A percentile compares a stretch with the other conserved stretches of the same genome.
Evolutionary conservation across 1,284 basidiomycete species (phyloP).

Genomic region (Cryptococcus jaspeensis): DNA sequence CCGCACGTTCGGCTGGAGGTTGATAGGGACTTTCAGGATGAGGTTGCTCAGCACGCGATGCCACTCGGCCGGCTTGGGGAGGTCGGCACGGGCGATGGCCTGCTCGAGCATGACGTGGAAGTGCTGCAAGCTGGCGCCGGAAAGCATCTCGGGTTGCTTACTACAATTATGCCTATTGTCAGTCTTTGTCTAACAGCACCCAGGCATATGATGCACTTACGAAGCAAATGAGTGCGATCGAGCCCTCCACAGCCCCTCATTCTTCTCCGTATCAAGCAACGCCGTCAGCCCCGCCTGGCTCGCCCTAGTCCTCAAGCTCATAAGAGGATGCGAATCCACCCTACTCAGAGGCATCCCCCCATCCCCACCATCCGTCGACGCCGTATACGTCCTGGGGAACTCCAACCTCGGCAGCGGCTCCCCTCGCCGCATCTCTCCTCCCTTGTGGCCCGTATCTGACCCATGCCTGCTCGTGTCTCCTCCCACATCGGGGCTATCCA

Average conservation of each 20-base stretch:
- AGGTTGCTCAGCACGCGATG: slow-evolving; percentile 76
- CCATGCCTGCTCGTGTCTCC: not conserved
- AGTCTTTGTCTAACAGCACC: slow-evolving; percentile 4
- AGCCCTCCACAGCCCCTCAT: slow-evolving; percentile 47
- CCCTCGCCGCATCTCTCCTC: not conserved
- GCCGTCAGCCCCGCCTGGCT: slow-evolving; percentile 44
- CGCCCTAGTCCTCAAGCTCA: slow-evolving; percentile 36
- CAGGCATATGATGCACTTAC: slow-evolving; percentile 14
- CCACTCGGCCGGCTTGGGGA: slow-evolving; percentile 80
- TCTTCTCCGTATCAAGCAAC: slow-evolving; percentile 42
- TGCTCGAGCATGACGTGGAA: slow-evolving; percentile 85
- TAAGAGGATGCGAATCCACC: slow-evolving; percentile 28
- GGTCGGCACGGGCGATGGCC: slow-evolving; percentile 60
- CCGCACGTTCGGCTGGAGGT: slow-evolving; percentile 50
- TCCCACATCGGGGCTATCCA: not conserved
- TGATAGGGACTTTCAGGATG: slow-evolving; percentile 46
- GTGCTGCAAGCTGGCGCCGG: slow-evolving; percentile 79
- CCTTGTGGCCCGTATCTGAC: not conserved
- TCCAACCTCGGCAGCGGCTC: slow-evolving; percentile 17
- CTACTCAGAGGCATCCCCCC: slow-evolving; percentile 20
- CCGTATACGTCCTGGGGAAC: slow-evolving; percentile 42
- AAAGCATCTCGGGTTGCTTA: slow-evolving; percentile 59
- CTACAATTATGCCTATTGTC: slow-evolving; percentile 53
- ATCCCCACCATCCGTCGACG: slow-evolving; percentile 35
- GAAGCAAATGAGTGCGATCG: slow-evolving; percentile 41